phyloP scores from a whole-genome alignment of 345 rosid species.

The Citrus hindsii region DNA sequence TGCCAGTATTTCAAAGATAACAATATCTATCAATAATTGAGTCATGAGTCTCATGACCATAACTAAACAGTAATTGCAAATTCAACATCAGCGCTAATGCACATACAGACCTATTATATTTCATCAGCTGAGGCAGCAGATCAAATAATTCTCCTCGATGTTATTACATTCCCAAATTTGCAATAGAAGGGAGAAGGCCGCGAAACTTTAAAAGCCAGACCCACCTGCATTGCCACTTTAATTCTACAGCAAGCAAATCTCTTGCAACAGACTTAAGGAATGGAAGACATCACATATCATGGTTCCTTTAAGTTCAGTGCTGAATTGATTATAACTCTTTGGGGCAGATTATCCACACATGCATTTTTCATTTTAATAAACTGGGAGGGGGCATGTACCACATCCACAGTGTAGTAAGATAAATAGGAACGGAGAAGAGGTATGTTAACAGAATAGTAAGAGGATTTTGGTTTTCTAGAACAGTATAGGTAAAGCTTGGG shows the following conservation, averaged over 20 bases:
- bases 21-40: neutral
- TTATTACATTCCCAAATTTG: neutral
- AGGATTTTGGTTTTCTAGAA: neutral
- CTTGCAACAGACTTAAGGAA: neutral
- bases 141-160: neutral
- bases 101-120: neutral
- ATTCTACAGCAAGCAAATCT: neutral
- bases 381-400: neutral
- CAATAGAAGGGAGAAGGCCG: neutral
- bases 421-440: neutral
- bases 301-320: neutral
- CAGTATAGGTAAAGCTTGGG: neutral
- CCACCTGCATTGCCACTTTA: neutral
- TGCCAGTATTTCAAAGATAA: neutral
- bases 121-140: neutral
- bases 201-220: neutral
- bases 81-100: neutral
- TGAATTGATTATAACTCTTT: neutral
- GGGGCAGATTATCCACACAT: neutral
- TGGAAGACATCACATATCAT: neutral
- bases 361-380: neutral
- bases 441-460: neutral
- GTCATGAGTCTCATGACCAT: neutral
- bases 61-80: neutral
- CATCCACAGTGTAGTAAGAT: neutral